phyloP scores from a whole-genome alignment of 2,329 filamentous ascomycete species.

The Phaeosphaeriaceae sp. region DNA sequence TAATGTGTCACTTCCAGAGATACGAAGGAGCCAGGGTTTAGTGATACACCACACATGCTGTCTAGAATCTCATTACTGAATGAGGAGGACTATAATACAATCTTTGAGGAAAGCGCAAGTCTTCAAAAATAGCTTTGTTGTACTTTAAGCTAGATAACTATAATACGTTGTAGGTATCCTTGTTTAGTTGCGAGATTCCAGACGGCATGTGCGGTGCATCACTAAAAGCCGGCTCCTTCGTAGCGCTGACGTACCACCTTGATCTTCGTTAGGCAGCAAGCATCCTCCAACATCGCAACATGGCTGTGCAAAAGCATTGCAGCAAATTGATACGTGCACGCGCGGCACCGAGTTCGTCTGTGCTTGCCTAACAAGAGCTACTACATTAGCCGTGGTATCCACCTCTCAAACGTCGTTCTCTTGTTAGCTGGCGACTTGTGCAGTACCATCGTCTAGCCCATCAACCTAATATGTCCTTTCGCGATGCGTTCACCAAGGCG shows the following conservation, averaged over 20 bases:
- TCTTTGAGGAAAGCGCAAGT: too few relatives aligned
- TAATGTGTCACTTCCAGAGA: neutral
- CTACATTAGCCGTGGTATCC: neutral
- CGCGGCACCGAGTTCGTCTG: neutral
- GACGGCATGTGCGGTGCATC: too few relatives aligned
- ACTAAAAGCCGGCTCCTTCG: too few relatives aligned
- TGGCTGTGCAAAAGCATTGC: conserved; percentile 10
- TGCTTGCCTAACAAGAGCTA: neutral
- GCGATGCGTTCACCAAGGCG: conserved; percentile 9
- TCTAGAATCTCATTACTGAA: too few relatives aligned
- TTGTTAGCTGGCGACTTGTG: conserved; percentile 7
- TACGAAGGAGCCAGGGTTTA: too few relatives aligned
- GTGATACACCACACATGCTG: too few relatives aligned
- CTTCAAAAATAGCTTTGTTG: too few relatives aligned
- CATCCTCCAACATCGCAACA: conserved; percentile 13
- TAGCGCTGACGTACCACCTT: conserved; percentile 14
- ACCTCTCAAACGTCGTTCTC: neutral
- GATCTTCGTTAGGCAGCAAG: conserved; percentile 16
- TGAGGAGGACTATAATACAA: too few relatives aligned
- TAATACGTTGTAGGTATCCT: too few relatives aligned
- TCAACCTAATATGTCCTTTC: conserved; percentile 19
- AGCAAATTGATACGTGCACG: neutral
- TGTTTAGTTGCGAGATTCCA: too few relatives aligned
- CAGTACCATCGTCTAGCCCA: neutral
- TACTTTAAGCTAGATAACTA: too few relatives aligned